Percentiles rank a stretch among this genome's conserved stretches.
Conservation (phyloP, 2,329 filamentous ascomycete genomes). For the Xylariales sp. region DNA sequence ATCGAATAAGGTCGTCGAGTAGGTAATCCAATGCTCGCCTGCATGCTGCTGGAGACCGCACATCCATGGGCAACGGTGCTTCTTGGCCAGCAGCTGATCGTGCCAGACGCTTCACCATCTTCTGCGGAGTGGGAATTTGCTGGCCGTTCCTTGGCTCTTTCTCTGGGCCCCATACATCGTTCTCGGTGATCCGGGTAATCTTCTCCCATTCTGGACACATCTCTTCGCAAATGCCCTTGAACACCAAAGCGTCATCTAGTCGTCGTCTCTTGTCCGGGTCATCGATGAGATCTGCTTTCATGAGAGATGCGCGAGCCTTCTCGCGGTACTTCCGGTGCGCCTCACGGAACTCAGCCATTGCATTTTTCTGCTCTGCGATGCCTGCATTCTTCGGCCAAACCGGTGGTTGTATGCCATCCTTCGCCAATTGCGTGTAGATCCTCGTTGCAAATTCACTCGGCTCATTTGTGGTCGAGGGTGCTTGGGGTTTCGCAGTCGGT, state of each 20-base stretch:
- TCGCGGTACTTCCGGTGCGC: conserved; percentile 53
- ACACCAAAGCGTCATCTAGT: conserved; percentile 59
- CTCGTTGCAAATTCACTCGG: conserved; percentile 34
- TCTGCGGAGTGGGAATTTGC: conserved; percentile 40
- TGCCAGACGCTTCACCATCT: conserved; percentile 64
- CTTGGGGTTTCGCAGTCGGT: neutral
- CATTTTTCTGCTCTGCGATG: conserved; percentile 43
- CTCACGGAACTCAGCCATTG: conserved; percentile 51
- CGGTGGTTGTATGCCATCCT: conserved; percentile 50
- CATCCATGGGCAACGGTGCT: conserved; percentile 63
- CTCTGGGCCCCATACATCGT: conserved; percentile 53
- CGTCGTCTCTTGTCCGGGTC: conserved; percentile 59
- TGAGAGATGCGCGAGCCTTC: conserved; percentile 52
- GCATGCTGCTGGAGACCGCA: conserved; percentile 55
- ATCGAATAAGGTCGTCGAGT: conserved; percentile 52
- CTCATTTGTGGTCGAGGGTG: neutral
- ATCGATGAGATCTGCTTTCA: conserved; percentile 57
- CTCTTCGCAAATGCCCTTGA: conserved; percentile 63
- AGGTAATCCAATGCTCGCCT: conserved; percentile 59
- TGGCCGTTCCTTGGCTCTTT: conserved; percentile 39
- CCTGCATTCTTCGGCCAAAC: conserved; percentile 52
- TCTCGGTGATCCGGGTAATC: conserved; percentile 57
- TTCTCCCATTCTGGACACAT: conserved; percentile 68
- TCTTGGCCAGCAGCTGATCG: conserved; percentile 65
- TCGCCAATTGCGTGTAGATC: conserved; percentile 49